Conservation (phyloP, 768 basidiomycete species). For the Kwoniella botswanensis region DNA sequence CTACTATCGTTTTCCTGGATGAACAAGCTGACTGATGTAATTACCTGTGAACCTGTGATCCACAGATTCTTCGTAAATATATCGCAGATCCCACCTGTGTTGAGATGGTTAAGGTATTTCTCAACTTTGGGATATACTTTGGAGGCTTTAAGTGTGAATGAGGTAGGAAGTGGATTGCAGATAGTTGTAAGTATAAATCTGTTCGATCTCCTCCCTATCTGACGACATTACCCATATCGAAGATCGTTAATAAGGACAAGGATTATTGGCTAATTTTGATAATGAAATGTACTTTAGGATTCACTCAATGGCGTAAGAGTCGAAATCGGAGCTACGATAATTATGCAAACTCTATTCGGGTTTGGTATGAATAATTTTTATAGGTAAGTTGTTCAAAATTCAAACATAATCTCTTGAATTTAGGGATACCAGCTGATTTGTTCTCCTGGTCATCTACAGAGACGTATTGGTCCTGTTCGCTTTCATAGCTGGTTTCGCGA, state of each 20-base stretch:
- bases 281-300: conserved; percentile 60
- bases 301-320: conserved; percentile 80
- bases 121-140: conserved; percentile 61
- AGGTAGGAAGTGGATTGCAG: conserved; percentile 84
- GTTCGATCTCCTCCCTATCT: neutral
- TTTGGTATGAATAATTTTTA: conserved; percentile 83
- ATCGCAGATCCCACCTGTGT: conserved; percentile 78
- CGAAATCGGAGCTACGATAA: conserved; percentile 75
- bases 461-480: conserved; percentile 86
- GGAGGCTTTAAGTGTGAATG: conserved; percentile 84
- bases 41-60: neutral
- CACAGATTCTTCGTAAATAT: conserved; percentile 82
- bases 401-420: too few relatives aligned
- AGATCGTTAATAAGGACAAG: neutral
- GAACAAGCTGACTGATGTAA: conserved; percentile 1
- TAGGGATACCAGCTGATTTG: neutral
- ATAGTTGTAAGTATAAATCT: conserved; percentile 61
- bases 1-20: neutral
- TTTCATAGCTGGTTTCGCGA: conserved; percentile 78
- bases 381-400: conserved; percentile 59
- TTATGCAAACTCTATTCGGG: conserved; percentile 90
- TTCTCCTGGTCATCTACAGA: conserved; percentile 25
- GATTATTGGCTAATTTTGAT: too few relatives aligned
- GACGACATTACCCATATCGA: neutral
- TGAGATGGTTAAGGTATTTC: conserved; percentile 92